Conservation (phyloP, 2,329 filamentous ascomycete genomes). For the Fusarium anthophilum region DNA sequence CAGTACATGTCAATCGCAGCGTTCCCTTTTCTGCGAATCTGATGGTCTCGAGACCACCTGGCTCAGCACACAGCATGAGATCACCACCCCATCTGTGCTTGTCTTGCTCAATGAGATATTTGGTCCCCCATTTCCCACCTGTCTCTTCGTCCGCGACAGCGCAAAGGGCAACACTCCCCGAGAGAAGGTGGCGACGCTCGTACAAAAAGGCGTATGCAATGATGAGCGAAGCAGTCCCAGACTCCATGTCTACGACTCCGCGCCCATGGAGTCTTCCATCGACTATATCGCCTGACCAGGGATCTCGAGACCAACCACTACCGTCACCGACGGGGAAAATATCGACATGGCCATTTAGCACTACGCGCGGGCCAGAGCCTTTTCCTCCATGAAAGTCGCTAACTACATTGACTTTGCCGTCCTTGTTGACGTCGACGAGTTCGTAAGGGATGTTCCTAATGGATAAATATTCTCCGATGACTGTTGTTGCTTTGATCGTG, state of each 20-base stretch:
- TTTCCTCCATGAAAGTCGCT: background rate
- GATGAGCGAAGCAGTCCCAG: background rate
- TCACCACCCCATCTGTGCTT: background rate
- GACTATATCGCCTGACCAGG: background rate
- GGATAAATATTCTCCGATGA: background rate
- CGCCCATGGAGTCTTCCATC: background rate
- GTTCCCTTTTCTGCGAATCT: background rate
- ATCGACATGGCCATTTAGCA: conserved; percentile 1
- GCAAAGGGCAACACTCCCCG: background rate
- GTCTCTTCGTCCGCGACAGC: background rate
- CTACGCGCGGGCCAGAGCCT: background rate
- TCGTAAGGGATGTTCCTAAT: background rate
- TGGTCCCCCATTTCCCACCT: background rate
- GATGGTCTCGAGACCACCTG: background rate
- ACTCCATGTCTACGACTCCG: conserved; percentile 1
- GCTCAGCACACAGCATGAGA: background rate
- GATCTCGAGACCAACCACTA: background rate
- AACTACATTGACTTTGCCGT: background rate
- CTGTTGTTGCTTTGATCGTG: background rate
- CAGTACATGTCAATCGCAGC: background rate
- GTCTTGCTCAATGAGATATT: background rate
- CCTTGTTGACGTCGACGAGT: background rate
- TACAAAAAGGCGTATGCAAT: background rate
- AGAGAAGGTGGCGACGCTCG: background rate
- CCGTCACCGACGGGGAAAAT: background rate